phyloP scores from a whole-genome alignment of 176 grass and related monocot genomes.

The Aegilops sharonensis region DNA sequence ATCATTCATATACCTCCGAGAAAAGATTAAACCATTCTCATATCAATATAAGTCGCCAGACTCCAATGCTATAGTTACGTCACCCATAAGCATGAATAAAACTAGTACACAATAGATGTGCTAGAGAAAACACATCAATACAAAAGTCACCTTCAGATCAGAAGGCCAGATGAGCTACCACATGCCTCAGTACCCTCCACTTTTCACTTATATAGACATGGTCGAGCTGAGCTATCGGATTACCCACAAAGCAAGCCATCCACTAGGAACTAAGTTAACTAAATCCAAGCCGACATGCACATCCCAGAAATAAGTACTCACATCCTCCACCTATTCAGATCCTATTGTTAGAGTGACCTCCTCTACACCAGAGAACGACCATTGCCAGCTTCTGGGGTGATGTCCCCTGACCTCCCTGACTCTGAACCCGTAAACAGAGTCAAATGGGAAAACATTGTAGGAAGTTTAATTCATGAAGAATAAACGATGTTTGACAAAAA shows the following conservation, averaged over 20 bases:
- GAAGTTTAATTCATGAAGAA: background rate
- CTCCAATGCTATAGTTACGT: background rate
- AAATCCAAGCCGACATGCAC: background rate
- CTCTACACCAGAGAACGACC: constrained; percentile 20
- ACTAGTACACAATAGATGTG: no score
- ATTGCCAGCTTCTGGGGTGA: constrained; percentile 37
- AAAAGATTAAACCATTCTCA: background rate
- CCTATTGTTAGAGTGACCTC: no score
- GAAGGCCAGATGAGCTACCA: background rate
- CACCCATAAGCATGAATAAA: background rate
- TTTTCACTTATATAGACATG: constrained; percentile 34
- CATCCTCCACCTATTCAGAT: background rate
- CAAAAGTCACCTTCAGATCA: background rate
- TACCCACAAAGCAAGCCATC: background rate
- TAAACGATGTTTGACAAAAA: no score
- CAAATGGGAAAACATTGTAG: background rate
- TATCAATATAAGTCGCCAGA: background rate
- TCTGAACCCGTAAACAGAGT: constrained; percentile 48
- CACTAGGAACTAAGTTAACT: constrained; percentile 19
- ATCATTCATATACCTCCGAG: background rate
- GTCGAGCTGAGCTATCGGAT: constrained; percentile 7
- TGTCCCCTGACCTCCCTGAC: constrained; percentile 51
- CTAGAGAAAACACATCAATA: background rate
- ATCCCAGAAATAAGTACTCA: background rate
- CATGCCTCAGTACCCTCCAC: background rate